phyloP scores from a whole-genome alignment of 2,329 filamentous ascomycete species.

The Claviceps paspali region DNA sequence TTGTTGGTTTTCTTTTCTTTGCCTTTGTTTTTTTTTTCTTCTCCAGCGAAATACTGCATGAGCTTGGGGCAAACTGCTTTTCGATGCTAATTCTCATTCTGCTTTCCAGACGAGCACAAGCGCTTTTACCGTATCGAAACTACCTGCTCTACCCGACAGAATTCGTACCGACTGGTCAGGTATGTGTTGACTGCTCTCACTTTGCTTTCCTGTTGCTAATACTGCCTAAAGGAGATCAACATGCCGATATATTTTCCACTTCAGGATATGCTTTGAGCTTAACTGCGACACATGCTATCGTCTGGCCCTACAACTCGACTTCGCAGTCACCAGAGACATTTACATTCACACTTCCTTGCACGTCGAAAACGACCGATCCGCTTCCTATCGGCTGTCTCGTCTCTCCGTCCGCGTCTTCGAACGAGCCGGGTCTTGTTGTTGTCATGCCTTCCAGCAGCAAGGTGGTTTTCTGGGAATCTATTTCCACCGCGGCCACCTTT shows the following conservation, averaged over 20 bases:
- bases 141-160: conserved; percentile 67
- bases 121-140: conserved; percentile 71
- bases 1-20: conserved; percentile 35
- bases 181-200: conserved; percentile 29
- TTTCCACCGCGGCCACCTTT: conserved; percentile 73
- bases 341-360: conserved; percentile 63
- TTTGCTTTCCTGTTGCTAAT: not conserved
- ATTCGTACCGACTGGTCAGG: conserved; percentile 51
- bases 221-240: conserved; percentile 37
- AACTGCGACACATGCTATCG: conserved; percentile 66
- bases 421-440: conserved; percentile 73
- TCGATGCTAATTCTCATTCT: conserved; percentile 1
- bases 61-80: not conserved
- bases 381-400: conserved; percentile 75
- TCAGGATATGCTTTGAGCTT: conserved; percentile 65
- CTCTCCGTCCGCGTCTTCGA: conserved; percentile 59
- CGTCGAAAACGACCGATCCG: conserved; percentile 51
- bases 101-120: conserved; percentile 59
- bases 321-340: conserved; percentile 60
- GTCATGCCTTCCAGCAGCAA: conserved; percentile 73
- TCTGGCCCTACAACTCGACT: conserved; percentile 75
- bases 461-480: conserved; percentile 89
- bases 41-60: not conserved
- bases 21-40: conserved; percentile 14
- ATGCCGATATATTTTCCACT: conserved; percentile 49